Conservation (phyloP, 1,284 basidiomycete genomes). For the Coniophora puteana region DNA sequence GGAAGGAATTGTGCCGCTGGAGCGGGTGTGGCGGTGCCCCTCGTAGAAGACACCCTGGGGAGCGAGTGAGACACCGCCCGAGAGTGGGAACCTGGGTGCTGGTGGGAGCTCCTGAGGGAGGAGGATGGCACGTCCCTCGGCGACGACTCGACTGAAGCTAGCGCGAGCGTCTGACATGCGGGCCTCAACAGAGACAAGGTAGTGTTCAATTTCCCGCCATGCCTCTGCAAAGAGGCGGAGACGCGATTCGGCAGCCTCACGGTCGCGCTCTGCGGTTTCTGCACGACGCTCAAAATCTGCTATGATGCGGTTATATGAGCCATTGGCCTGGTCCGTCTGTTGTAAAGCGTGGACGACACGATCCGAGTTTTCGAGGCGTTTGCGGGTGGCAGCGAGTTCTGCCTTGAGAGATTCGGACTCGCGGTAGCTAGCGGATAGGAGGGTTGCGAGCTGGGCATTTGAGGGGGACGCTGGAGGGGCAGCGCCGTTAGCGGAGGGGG, state of each 20-base stretch:
- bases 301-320: slow-evolving; percentile 32
- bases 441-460: slow-evolving; percentile 49
- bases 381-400: slow-evolving; percentile 39
- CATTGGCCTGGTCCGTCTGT: too few species aligned
- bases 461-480: slow-evolving; percentile 15
- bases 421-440: slow-evolving; percentile 48
- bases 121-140: slow-evolving; percentile 24
- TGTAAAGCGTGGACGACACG: slow-evolving; percentile 37
- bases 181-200: slow-evolving; percentile 42
- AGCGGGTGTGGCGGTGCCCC: slow-evolving; percentile 19
- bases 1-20: slow-evolving; percentile 19
- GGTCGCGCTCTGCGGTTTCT: slow-evolving; percentile 44
- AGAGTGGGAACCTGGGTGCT: too few species aligned
- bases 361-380: slow-evolving; percentile 53
- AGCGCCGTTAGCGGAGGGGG: slow-evolving; percentile 15
- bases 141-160: slow-evolving; percentile 44
- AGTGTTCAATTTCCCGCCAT: slow-evolving; percentile 52
- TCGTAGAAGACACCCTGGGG: slow-evolving; percentile 16
- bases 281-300: slow-evolving; percentile 47
- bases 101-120: slow-evolving; percentile 13
- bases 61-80: slow-evolving; percentile 21
- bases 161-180: slow-evolving; percentile 47
- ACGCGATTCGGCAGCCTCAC: slow-evolving; percentile 55
- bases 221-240: slow-evolving; percentile 44
- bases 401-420: slow-evolving; percentile 48